These are phyloP conservation scores for Xylaria multiplex DNA, from an alignment of 2,329 filamentous ascomycete species.

Conservation along the genomic window DNA sequence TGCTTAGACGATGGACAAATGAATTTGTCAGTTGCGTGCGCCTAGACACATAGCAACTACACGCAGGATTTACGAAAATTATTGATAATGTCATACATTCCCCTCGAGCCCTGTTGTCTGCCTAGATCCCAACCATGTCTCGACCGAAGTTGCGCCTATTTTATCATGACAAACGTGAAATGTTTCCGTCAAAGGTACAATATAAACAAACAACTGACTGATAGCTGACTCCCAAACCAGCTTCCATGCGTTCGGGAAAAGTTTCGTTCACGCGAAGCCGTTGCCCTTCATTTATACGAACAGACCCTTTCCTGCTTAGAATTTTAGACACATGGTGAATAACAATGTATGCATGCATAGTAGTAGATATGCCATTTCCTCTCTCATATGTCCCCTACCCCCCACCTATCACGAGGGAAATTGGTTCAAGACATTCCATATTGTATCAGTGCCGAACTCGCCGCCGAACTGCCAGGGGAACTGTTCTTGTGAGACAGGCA, in stretches of 20 bases:
- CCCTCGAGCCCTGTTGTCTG: too few species aligned
- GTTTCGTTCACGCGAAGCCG: too few species aligned
- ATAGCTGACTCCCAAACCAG: not conserved
- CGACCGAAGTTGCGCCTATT: too few species aligned
- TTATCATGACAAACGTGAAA: too few species aligned
- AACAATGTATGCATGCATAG: not conserved
- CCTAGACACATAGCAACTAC: too few species aligned
- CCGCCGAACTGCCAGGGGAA: slow-evolving; percentile 63
- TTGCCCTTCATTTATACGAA: not conserved
- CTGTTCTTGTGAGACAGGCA: slow-evolving; percentile 39
- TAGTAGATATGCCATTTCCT: not conserved
- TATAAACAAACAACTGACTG: not conserved
- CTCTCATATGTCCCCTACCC: not conserved
- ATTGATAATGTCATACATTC: too few species aligned
- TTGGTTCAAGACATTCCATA: slow-evolving; percentile 67
- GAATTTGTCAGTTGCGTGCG: too few species aligned
- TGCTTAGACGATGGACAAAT: too few species aligned
- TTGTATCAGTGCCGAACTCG: slow-evolving; percentile 64
- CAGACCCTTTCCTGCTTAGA: not conserved
- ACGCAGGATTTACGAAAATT: too few species aligned
- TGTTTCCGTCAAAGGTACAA: not conserved
- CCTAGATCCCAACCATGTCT: too few species aligned
- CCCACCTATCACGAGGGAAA: slow-evolving; percentile 48
- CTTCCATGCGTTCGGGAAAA: not conserved
- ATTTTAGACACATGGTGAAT: not conserved